Percentiles rank a stretch among this genome's conserved stretches.
Evolutionary conservation across 208 protist species (phyloP).

Genomic region (Trypanosoma avium): DNA sequence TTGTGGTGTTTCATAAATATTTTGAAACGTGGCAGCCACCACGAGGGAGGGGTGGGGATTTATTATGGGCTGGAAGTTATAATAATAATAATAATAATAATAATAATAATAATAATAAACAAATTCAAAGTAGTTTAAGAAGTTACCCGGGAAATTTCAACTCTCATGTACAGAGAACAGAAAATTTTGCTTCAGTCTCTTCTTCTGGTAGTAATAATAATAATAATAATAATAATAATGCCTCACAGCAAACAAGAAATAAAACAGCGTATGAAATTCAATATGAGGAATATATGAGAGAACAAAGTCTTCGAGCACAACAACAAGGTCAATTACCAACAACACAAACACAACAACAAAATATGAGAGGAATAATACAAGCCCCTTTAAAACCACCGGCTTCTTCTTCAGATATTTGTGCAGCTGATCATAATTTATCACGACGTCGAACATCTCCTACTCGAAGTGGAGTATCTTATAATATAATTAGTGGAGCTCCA

Average conservation of each 20-base stretch:
- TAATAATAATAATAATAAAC: not conserved
- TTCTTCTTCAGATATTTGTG: slow-evolving; percentile 6
- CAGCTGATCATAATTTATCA: not conserved
- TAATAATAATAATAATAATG: not conserved
- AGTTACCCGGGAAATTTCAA: too few species aligned
- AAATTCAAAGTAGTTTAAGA: too few species aligned
- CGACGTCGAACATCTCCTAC: slow-evolving; percentile 12
- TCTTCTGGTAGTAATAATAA: too few species aligned
- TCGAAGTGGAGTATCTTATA: slow-evolving; percentile 25
- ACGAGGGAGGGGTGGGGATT: slow-evolving; percentile 3
- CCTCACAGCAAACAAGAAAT: not conserved
- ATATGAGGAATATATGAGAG: slow-evolving; percentile 24
- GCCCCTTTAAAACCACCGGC: not conserved
- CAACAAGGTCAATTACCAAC: too few species aligned
- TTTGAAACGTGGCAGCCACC: slow-evolving; percentile 49
- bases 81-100: not conserved
- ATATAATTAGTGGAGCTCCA: slow-evolving; percentile 20
- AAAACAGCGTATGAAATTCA: slow-evolving; percentile 26
- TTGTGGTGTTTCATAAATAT: slow-evolving; percentile 91
- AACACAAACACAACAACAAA: too few species aligned
- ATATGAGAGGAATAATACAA: not conserved
- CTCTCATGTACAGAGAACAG: too few species aligned
- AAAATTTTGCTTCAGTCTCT: too few species aligned
- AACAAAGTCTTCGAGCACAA: not conserved
- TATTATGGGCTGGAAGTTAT: too few species aligned